Conservation (phyloP, 345 rosid species). For the Triadica sebifera region DNA sequence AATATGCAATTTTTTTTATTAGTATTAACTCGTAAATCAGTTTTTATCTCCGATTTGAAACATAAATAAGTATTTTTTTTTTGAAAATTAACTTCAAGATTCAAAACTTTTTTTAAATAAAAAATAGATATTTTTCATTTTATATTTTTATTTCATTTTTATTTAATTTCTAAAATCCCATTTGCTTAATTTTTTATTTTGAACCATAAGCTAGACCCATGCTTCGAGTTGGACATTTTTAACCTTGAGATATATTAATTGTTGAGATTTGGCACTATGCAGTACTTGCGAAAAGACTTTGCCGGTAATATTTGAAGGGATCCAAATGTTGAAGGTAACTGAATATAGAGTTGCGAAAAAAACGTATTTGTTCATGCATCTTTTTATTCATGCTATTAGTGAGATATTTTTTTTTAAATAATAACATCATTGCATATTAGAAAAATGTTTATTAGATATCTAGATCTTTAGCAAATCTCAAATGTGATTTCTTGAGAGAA, state of each 20-base stretch:
- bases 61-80: not conserved
- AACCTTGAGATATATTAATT: slow-evolving; percentile 13
- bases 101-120: too few relatives aligned
- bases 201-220: too few relatives aligned
- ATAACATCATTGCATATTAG: too few relatives aligned
- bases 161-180: too few relatives aligned
- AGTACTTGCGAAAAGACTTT: slow-evolving; percentile 73
- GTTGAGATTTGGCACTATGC: slow-evolving; percentile 23
- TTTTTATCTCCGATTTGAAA: not conserved
- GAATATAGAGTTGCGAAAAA: not conserved
- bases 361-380: not conserved
- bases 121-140: too few relatives aligned
- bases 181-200: too few relatives aligned
- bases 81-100: not conserved
- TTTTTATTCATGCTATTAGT: not conserved
- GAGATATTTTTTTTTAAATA: too few relatives aligned
- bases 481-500: not conserved
- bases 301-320: slow-evolving; percentile 73
- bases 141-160: too few relatives aligned
- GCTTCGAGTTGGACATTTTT: too few relatives aligned
- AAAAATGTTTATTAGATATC: too few relatives aligned
- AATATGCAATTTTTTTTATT: not conserved
- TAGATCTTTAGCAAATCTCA: too few relatives aligned
- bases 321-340: slow-evolving; percentile 83
- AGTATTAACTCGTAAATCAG: not conserved